A percentile compares a stretch with the other conserved stretches of the same genome.
phyloP scores from a whole-genome alignment of 202 grass and related monocot species.

The Panicum hallii region DNA sequence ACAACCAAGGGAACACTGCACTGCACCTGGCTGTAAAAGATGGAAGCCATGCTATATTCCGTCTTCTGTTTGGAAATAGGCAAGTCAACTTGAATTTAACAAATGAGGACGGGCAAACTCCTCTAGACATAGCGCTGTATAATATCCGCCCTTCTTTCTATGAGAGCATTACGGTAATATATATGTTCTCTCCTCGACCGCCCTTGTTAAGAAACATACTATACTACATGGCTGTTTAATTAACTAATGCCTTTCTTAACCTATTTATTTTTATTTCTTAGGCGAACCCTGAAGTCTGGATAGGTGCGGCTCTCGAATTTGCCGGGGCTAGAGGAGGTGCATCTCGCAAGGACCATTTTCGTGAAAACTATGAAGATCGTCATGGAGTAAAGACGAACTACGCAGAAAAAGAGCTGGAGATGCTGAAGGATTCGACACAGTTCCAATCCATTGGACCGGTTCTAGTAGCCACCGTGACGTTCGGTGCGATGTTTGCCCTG shows the following conservation, averaged over 20 bases:
- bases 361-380: neutral
- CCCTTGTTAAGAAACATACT: too few species aligned
- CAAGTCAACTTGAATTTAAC: neutral
- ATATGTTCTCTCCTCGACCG: too few species aligned
- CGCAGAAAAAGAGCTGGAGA: neutral
- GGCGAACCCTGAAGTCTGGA: neutral
- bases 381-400: neutral
- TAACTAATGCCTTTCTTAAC: neutral
- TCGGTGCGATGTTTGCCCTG: neutral
- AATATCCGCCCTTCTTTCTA: neutral
- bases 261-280: neutral
- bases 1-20: slow-evolving; percentile 49
- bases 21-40: slow-evolving; percentile 20
- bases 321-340: neutral
- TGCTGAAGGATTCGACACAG: neutral
- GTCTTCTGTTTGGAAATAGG: neutral
- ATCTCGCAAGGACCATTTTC: neutral
- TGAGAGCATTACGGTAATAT: neutral
- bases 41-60: neutral
- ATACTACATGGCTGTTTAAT: too few species aligned
- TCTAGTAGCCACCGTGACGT: neutral
- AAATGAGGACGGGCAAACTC: slow-evolving; percentile 5
- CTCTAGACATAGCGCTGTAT: neutral
- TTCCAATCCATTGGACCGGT: neutral
- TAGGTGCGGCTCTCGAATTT: neutral